Conservation (phyloP, 177 flowering plant species). For the Vitis hybrid region DNA sequence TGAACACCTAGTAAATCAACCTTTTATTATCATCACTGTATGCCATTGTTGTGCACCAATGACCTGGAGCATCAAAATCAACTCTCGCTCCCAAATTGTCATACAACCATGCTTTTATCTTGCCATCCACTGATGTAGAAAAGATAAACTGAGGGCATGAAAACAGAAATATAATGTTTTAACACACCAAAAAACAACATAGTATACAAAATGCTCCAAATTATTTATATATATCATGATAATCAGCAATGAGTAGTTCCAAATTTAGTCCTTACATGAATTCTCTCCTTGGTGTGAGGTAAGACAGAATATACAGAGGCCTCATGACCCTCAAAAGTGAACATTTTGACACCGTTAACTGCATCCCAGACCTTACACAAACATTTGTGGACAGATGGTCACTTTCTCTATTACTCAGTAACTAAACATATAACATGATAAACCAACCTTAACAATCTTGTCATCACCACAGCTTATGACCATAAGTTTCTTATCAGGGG, state of each 20-base stretch:
- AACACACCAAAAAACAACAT: not conserved
- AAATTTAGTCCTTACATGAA: constrained; percentile 19
- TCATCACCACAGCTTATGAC: constrained; percentile 53
- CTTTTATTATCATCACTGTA: constrained; percentile 25
- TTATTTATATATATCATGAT: not conserved
- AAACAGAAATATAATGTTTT: not conserved
- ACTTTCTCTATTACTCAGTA: not conserved
- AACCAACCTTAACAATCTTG: constrained; percentile 37
- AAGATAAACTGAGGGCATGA: constrained; percentile 26
- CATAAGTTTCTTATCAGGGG: constrained; percentile 19
- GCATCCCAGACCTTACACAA: constrained; percentile 53
- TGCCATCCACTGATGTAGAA: constrained; percentile 31
- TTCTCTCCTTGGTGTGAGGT: constrained; percentile 30
- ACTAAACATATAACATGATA: not conserved
- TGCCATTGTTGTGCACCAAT: constrained; percentile 22
- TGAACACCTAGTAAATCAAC: constrained; percentile 8
- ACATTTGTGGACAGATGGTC: not conserved
- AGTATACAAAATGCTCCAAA: not conserved
- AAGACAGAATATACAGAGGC: constrained; percentile 58
- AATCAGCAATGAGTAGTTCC: not conserved
- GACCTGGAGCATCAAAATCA: constrained; percentile 33
- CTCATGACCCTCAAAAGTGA: constrained; percentile 55
- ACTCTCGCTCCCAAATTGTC: constrained; percentile 24
- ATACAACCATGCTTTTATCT: constrained; percentile 35
- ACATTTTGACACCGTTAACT: constrained; percentile 26